These are phyloP conservation scores for Carex littledalei DNA, from an alignment of 176 grass and related monocot species.

Conservation along the genomic window DNA sequence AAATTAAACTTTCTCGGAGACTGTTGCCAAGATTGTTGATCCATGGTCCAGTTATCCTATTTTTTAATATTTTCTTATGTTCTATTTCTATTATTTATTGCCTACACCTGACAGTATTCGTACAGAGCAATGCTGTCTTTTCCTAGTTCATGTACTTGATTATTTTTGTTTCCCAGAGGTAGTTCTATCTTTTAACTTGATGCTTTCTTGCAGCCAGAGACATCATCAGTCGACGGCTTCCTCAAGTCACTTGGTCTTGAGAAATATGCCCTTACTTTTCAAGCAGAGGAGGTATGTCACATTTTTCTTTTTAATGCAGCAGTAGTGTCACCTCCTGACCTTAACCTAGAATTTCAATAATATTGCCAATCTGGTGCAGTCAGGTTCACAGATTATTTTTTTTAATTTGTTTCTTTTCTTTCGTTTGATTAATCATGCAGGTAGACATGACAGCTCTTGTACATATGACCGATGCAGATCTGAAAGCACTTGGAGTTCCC, in stretches of 20 bases:
- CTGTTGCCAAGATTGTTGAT: not conserved
- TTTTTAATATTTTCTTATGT: not conserved
- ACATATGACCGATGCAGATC: constrained; percentile 94
- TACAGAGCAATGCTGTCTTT: not conserved
- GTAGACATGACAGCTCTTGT: constrained; percentile 92
- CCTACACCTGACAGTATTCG: not conserved
- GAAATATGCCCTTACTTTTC: constrained; percentile 84
- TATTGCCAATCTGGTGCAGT: not conserved
- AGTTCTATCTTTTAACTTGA: not conserved
- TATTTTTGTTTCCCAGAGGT: not conserved
- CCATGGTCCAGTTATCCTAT: not conserved
- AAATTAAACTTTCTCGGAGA: not conserved
- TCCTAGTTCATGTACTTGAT: not conserved
- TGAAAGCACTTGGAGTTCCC: constrained; percentile 88
- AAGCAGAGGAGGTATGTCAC: constrained; percentile 66
- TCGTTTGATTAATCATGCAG: constrained; percentile 40
- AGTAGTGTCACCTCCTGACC: constrained; percentile 17
- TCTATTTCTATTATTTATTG: not conserved
- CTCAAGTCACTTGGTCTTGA: constrained; percentile 80
- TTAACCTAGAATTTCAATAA: not conserved
- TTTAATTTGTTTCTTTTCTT: not conserved
- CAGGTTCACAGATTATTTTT: not conserved
- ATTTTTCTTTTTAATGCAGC: not conserved
- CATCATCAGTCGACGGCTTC: constrained; percentile 61
- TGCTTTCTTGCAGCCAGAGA: constrained; percentile 41